phyloP scores from a whole-genome alignment of 1,284 basidiomycete genomes.

The Moesziomyces sp. region DNA sequence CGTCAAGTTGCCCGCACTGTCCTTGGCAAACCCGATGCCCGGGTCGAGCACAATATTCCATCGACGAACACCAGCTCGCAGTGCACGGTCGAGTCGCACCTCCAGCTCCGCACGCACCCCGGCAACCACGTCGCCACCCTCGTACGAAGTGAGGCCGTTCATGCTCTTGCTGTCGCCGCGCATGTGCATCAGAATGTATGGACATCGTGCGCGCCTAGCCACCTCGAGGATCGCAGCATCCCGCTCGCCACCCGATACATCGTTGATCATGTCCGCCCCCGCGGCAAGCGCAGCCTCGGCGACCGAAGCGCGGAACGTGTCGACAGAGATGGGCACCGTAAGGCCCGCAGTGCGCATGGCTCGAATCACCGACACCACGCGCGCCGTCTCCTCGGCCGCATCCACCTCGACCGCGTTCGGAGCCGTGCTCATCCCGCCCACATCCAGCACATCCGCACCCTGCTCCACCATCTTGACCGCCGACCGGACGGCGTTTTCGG shows the following conservation, averaged over 20 bases:
- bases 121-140: constrained; percentile 77
- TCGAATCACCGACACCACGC: constrained; percentile 75
- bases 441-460: constrained; percentile 81
- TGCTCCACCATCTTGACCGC: constrained; percentile 47
- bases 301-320: constrained; percentile 89
- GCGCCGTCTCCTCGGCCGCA: constrained; percentile 75
- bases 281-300: constrained; percentile 80
- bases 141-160: constrained; percentile 71
- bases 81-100: constrained; percentile 75
- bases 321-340: constrained; percentile 79
- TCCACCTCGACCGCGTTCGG: constrained; percentile 55
- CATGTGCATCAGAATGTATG: constrained; percentile 92
- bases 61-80: constrained; percentile 81
- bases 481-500: constrained; percentile 55
- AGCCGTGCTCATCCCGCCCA: constrained; percentile 85
- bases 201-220: constrained; percentile 70
- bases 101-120: constrained; percentile 82
- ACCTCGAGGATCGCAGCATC: constrained; percentile 75
- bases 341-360: constrained; percentile 60
- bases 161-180: constrained; percentile 77
- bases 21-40: constrained; percentile 95
- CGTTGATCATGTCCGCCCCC: constrained; percentile 94
- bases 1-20: constrained; percentile 78
- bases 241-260: constrained; percentile 81
- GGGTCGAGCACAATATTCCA: constrained; percentile 95